phyloP scores from a whole-genome alignment of 2,329 filamentous ascomycete species.

The Colletotrichum orchidophilum region DNA sequence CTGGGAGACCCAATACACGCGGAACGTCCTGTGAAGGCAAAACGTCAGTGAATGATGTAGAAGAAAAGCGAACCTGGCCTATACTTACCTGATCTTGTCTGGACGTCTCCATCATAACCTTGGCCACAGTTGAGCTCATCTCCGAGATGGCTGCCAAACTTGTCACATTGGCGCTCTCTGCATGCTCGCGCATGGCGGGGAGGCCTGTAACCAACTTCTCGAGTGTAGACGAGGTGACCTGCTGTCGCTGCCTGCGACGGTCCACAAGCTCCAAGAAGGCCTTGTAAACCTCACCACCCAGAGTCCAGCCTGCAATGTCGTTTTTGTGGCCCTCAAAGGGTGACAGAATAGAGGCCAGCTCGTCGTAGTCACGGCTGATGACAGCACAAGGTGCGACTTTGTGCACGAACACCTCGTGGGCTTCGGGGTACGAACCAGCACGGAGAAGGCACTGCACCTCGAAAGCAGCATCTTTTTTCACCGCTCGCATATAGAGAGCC shows the following conservation, averaged over 20 bases:
- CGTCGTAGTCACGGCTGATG: conserved; percentile 81
- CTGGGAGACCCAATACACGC: conserved; percentile 66
- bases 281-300: conserved; percentile 82
- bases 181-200: conserved; percentile 61
- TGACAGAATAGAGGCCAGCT: conserved; percentile 73
- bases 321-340: conserved; percentile 74
- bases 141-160: conserved; percentile 81
- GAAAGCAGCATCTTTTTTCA: conserved; percentile 71
- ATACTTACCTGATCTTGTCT: conserved; percentile 66
- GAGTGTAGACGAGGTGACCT: conserved; percentile 55
- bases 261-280: conserved; percentile 65
- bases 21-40: conserved; percentile 51
- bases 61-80: background rate
- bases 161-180: conserved; percentile 50
- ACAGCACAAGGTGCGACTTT: conserved; percentile 85
- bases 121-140: conserved; percentile 80
- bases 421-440: conserved; percentile 79
- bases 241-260: conserved; percentile 49
- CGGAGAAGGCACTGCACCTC: conserved; percentile 85
- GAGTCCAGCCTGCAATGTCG: conserved; percentile 76
- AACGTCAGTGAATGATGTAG: conserved; percentile 33
- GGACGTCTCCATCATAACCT: conserved; percentile 65
- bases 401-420: conserved; percentile 83
- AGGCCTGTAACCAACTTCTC: conserved; percentile 67
- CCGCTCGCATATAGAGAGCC: conserved; percentile 81